These are phyloP conservation scores for Ceratocystiopsis sp. DNA, from an alignment of 2,329 filamentous ascomycete species.

Conservation along the genomic window DNA sequence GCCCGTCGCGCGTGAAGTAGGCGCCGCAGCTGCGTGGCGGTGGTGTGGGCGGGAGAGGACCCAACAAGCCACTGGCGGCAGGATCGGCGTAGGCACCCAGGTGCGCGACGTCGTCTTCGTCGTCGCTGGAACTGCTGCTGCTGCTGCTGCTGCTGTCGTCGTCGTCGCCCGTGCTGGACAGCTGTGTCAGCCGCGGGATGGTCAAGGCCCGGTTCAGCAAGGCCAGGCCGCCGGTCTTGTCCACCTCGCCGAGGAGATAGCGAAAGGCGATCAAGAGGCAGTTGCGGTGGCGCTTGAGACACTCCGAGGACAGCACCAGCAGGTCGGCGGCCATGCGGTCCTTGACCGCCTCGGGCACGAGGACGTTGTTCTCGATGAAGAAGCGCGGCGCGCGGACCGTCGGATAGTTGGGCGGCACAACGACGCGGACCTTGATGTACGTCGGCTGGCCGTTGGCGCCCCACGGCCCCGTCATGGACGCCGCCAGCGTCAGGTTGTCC, in stretches of 20 bases:
- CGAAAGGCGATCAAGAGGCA: conserved; percentile 45
- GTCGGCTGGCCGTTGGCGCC: conserved; percentile 37
- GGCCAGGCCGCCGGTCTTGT: conserved; percentile 41
- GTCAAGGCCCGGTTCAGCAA: conserved; percentile 39
- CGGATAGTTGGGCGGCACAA: conserved; percentile 43
- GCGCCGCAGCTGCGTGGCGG: conserved; percentile 39
- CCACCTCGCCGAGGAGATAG: conserved; percentile 45
- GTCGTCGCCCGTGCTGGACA: conserved; percentile 37
- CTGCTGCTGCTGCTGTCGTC: neutral
- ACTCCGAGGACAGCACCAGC: conserved; percentile 36
- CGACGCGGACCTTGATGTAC: conserved; percentile 44
- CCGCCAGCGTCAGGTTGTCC: conserved; percentile 39
- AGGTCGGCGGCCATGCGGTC: conserved; percentile 36
- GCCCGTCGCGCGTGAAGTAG: conserved; percentile 44
- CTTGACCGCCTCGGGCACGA: conserved; percentile 40
- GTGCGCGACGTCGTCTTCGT: conserved; percentile 34
- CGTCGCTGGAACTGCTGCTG: conserved; percentile 36
- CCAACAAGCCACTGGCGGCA: neutral
- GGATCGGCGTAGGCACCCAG: conserved; percentile 42
- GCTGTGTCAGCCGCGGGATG: conserved; percentile 22
- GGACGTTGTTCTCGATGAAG: conserved; percentile 41
- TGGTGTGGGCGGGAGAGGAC: neutral
- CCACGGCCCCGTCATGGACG: conserved; percentile 50
- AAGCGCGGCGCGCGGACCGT: conserved; percentile 41
- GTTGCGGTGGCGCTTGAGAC: conserved; percentile 39